A percentile compares a stretch with the other conserved stretches of the same genome.
phyloP scores from a whole-genome alignment of 2,329 filamentous ascomycete genomes.

The Sarocladium strictum region DNA sequence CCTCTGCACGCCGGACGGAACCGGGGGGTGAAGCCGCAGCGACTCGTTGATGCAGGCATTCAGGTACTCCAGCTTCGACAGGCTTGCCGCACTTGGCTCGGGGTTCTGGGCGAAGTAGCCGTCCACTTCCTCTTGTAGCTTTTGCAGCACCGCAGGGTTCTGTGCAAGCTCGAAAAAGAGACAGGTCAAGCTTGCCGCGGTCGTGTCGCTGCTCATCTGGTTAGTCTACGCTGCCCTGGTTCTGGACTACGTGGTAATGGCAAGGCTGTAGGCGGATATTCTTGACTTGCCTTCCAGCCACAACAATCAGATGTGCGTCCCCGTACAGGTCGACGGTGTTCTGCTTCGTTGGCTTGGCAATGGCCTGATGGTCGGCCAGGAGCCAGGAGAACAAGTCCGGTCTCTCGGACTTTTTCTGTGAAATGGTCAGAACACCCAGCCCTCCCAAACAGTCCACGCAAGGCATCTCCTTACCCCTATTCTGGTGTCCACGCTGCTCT shows the following conservation, averaged over 20 bases:
- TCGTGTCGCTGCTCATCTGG: constrained; percentile 25
- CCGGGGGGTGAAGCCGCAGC: constrained; percentile 28
- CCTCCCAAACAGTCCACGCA: no score
- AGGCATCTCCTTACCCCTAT: background rate
- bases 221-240: no score
- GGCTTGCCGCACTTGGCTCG: background rate
- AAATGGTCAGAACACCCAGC: background rate
- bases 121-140: background rate
- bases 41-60: constrained; percentile 32
- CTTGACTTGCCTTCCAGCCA: constrained; percentile 22
- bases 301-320: constrained; percentile 20
- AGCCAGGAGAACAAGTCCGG: constrained; percentile 21
- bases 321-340: constrained; percentile 16
- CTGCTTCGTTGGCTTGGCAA: constrained; percentile 14
- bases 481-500: background rate
- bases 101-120: background rate
- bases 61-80: constrained; percentile 18
- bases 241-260: no score
- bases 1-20: constrained; percentile 25
- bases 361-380: constrained; percentile 16
- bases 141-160: constrained; percentile 17
- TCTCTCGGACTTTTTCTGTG: constrained; percentile 8
- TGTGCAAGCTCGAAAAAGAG: constrained; percentile 25
- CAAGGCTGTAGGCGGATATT: no score
- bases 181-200: constrained; percentile 24